Base-by-base conservation (phyloP, 2,329 filamentous ascomycete genomes). In the Aspergillus brasiliensis region DNA sequence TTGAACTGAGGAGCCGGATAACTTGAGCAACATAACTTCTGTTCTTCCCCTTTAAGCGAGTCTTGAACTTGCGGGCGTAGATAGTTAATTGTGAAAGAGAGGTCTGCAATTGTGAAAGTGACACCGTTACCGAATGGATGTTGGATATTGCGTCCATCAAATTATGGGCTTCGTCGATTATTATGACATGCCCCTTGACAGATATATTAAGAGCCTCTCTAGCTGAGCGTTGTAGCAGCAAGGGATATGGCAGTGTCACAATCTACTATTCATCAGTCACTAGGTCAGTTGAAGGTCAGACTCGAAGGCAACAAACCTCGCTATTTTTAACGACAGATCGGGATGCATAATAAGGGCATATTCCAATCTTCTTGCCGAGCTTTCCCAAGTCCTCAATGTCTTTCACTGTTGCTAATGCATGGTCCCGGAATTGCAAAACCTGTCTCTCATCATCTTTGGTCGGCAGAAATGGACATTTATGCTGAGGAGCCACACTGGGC, bases 301-400 rank as follows among this genome's bases (percentile, higher is more conserved):
- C 28, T 17, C 59, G 19, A 48, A 34, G n/a, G 25, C n/a, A 44
- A 61, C 76, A 66, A 63, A 85, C 84, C 75, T 97, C 93, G 42
- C 91, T 90, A 8, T 89, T 85, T 17, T 88, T 87, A n/a, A 96
- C 88, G 0, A 91, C 90, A 2, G 90, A 84, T 51, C 95, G 85
- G 0, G 94, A 94, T n/a, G 94, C 93, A 76, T 99, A 99, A 74
- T 99, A 99, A 0, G 95, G 94, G 72, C 95, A 99, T 5, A 98
- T 85, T 0, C 88, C 86, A 31, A 97, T 81, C 52, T 88, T 85
- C 68, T 88, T 91, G 3, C 95, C 95, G 1, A 98, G 80, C 13
- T 82, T 81, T 19, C 89, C 88, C 40, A 98, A 82, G 68, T 99
- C 95, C 74, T 99, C 95, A 57, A 99, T 98, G 70, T 99, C 95